Evolutionary conservation across 257 asterid species (phyloP), one percentile per base, ranked within the genome.

Genomic region (Solanum rostratum): DNA sequence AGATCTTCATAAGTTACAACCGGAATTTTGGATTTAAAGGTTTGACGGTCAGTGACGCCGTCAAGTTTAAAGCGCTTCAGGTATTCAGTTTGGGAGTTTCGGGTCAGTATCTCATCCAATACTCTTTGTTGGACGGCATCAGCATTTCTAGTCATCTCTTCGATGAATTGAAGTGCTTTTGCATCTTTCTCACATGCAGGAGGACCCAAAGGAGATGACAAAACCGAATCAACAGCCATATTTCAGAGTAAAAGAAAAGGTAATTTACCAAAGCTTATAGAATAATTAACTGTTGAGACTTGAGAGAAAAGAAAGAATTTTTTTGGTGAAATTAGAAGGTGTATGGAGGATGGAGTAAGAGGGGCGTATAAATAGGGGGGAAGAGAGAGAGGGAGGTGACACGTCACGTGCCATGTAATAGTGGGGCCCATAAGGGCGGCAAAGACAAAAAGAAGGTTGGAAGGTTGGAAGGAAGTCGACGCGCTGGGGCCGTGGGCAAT

Each of bases 1-100:
- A 97, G 97, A 88, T 97, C 98, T 45, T 97, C 99, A 85, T 97
- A 95, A 69, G 97, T 95, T 49, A 93, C 95, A 68, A 95, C 88
- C 0, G 99, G 98, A 49, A 97, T 62, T 88, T 85, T 91, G 15
- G 96, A 87, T 84, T 95, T 97, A 86, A 94, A 95, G 0, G 94
- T 89, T 11, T 91, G 82, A 12, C 96, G 97, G 69, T 95, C 98
- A 0, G 91, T 87, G 12, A 92, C 90, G 30, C 98, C 99, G 27
- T 86, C 86, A 20, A 97, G 92, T 74, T 88, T 80, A 88, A 90
- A 92, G 4, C 91, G 87, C 57, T 84, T 80, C 1, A 97, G 93
- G 50, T 95, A 97, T 76, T 97, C 99, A 2, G 98, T 93, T 2
- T 92, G 87, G 10, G 97, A 93, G 85, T 95, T 97, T 45, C 94